A percentile compares a stretch with the other conserved stretches of the same genome.
Evolutionary conservation across 2,329 filamentous ascomycete species (phyloP).

Genomic region (Scytalidium lignicola): DNA sequence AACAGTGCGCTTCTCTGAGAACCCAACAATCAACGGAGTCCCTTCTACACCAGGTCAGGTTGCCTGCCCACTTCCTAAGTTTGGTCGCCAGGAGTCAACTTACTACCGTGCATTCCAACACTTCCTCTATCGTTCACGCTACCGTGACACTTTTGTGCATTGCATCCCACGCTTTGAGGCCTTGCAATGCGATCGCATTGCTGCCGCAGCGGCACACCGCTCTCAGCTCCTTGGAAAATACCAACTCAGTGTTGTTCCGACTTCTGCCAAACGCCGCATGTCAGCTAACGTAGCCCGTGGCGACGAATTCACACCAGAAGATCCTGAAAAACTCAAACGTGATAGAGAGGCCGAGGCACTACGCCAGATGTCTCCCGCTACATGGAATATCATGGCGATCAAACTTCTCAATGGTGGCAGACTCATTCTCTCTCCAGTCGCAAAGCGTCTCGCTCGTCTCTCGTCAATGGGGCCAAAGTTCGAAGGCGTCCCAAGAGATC

Average conservation of each 20-base stretch:
- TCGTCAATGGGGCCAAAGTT: slow-evolving; percentile 42
- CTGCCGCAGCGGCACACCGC: slow-evolving; percentile 65
- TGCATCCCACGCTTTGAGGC: slow-evolving; percentile 82
- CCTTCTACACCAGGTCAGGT: slow-evolving; percentile 13
- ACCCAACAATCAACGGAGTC: slow-evolving; percentile 7
- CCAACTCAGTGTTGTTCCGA: slow-evolving; percentile 65
- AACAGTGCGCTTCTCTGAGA: slow-evolving; percentile 67
- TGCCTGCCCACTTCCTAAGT: slow-evolving; percentile 43
- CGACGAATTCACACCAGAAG: slow-evolving; percentile 58
- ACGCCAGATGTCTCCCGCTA: slow-evolving; percentile 58
- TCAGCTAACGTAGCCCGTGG: slow-evolving; percentile 69
- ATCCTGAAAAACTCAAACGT: slow-evolving; percentile 56
- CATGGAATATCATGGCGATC: slow-evolving; percentile 57
- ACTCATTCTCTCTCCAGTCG: slow-evolving; percentile 58
- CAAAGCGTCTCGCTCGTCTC: slow-evolving; percentile 54
- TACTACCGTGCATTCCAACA: slow-evolving; percentile 87
- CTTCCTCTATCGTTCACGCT: slow-evolving; percentile 59
- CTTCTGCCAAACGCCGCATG: slow-evolving; percentile 65
- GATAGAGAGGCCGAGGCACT: slow-evolving; percentile 81
- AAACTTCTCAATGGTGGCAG: slow-evolving; percentile 60
- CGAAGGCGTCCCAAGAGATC: slow-evolving; percentile 41
- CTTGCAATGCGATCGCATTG: slow-evolving; percentile 76
- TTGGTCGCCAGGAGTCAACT: slow-evolving; percentile 62
- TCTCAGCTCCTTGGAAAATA: slow-evolving; percentile 83
- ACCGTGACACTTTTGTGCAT: slow-evolving; percentile 76